Percentiles rank a stretch among this genome's conserved stretches.
These are phyloP conservation scores for Cyberlindnera americana DNA, from an alignment of 805 yeast species.

Conservation along the genomic window DNA sequence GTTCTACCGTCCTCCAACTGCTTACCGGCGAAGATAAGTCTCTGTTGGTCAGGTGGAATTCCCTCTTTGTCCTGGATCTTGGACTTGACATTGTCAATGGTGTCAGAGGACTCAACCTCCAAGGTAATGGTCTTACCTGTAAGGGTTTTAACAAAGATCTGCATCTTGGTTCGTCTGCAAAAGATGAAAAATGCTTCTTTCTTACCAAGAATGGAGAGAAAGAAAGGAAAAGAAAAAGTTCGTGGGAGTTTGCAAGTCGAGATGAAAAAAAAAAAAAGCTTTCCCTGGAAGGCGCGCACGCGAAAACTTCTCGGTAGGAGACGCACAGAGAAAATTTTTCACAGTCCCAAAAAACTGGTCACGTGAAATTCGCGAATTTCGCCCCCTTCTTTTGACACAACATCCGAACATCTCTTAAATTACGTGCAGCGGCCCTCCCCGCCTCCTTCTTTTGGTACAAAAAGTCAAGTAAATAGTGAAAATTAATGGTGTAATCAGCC, in stretches of 20 bases:
- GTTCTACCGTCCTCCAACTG: slow-evolving; percentile 97
- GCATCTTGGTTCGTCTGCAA: slow-evolving; percentile 67
- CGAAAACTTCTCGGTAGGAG: slow-evolving; percentile 1
- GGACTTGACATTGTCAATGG: slow-evolving; percentile 94
- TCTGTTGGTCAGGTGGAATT: slow-evolving; percentile 96
- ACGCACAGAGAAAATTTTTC: slow-evolving; percentile 5
- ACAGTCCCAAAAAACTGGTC: slow-evolving; percentile 14
- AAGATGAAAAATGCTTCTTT: slow-evolving; percentile 26
- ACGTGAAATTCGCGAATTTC: not conserved
- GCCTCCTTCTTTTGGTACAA: too few relatives aligned
- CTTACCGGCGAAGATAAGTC: slow-evolving; percentile 96
- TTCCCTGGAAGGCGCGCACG: too few relatives aligned
- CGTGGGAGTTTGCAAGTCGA: too few relatives aligned
- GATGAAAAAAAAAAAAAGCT: too few relatives aligned
- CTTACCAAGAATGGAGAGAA: slow-evolving; percentile 28
- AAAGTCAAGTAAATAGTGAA: too few relatives aligned
- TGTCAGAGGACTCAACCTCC: slow-evolving; percentile 97
- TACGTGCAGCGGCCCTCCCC: too few relatives aligned
- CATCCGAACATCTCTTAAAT: too few relatives aligned
- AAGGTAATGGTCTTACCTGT: slow-evolving; percentile 99
- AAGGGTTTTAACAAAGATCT: slow-evolving; percentile 98
- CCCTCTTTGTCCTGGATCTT: slow-evolving; percentile 98
- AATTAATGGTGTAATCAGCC: too few relatives aligned
- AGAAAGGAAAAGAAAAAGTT: not conserved
- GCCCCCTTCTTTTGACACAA: too few relatives aligned